phyloP scores from a whole-genome alignment of 495 filamentous ascomycete species.

The Penicillium bialowiezense region DNA sequence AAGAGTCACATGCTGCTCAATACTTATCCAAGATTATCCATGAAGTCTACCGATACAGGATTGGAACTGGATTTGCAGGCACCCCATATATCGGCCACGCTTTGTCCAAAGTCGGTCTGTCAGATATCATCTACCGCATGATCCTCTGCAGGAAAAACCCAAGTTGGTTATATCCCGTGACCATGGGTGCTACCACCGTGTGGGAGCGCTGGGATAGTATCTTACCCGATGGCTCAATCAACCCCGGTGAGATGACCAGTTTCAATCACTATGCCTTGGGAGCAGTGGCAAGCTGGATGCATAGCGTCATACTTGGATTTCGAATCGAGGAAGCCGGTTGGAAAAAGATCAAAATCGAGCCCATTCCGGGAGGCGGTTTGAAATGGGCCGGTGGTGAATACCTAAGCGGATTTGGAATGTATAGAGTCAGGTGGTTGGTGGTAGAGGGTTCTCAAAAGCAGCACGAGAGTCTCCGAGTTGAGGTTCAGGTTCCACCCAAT shows the following conservation, averaged over 20 bases:
- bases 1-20: slow-evolving; percentile 24
- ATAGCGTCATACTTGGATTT: neutral
- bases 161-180: slow-evolving; percentile 51
- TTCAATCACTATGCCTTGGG: slow-evolving; percentile 55
- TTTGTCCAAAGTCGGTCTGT: slow-evolving; percentile 34
- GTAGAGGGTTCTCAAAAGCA: too few species aligned
- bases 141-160: slow-evolving; percentile 37
- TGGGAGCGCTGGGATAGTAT: slow-evolving; percentile 60
- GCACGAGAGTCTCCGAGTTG: too few species aligned
- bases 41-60: slow-evolving; percentile 5
- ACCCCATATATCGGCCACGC: slow-evolving; percentile 49
- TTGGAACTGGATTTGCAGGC: slow-evolving; percentile 54
- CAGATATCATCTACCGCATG: slow-evolving; percentile 32
- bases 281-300: slow-evolving; percentile 34
- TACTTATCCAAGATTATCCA: too few species aligned
- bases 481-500: too few species aligned
- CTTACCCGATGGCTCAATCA: slow-evolving; percentile 45
- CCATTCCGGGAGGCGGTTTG: neutral
- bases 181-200: slow-evolving; percentile 50
- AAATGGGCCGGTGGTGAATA: too few species aligned
- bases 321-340: neutral
- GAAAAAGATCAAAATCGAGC: neutral
- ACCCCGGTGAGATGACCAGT: slow-evolving; percentile 52
- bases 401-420: too few species aligned
- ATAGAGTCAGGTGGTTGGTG: too few species aligned